Base-by-base conservation (phyloP, 169 alveolate genomes). In the Plasmodium relictum region DNA sequence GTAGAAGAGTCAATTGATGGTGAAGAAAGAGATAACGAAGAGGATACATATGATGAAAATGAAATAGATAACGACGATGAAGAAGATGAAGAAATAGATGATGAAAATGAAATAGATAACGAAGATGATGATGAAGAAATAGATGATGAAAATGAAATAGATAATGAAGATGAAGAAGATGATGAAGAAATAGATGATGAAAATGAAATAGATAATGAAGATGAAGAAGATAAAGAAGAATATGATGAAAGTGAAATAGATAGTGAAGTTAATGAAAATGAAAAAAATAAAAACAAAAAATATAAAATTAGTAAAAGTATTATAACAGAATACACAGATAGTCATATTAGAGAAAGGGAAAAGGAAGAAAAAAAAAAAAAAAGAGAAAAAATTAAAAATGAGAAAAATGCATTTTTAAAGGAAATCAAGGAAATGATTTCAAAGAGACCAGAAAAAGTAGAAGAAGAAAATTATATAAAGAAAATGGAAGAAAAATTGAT, bases 381-480 rank as follows among this genome's bases (percentile, higher is more conserved):
- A 59, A 88, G 86, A 63, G 89, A 88, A 61, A 71, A 73, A 59
- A 54, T 73, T 18, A 88, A 59, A 63, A 88, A 73, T 45, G 91
- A 80, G 48, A 71, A 74, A 88, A 63, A 56, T 45, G 10, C 58
- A 71, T 86, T 86, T 73, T 42, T 85, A 42, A 71, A 69, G 45
- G 94, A 76, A 62, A 70, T 78, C 48, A 72, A 71, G 61, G 88
- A 61, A 24, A 74, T 86, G 93, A 74, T 80, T 18, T 88, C 85
- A 45, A 88, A 48, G 41, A 70, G 80, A 68, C 88, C 87, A 80
- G 94, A 78, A 88, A 92, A 73, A 80, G 83, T 92, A 9, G 88
- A 62, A 92, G 94, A 42, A 83, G 73, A 54, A 90, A 92, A 76
- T 92, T 92, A 76, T 74, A 52, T 83, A 74, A 92, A 65, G 73